Percentiles rank a stretch among this genome's conserved stretches.
These are phyloP conservation scores for Suhomyces prunicola DNA, from an alignment of 805 yeast species.

Conservation along the genomic window DNA sequence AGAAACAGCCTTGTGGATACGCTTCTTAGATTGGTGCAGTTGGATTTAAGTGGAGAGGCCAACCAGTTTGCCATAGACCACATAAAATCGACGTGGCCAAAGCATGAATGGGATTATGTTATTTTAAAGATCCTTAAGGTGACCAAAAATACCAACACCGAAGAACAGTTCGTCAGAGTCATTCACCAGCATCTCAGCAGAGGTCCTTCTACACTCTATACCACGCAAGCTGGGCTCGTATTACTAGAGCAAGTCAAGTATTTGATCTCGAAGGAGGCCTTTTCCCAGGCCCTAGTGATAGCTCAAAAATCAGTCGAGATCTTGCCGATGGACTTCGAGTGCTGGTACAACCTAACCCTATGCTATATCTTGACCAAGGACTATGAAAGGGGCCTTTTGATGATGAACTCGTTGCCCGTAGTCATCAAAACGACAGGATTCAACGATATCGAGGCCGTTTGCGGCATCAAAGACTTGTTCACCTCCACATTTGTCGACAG, in stretches of 20 bases:
- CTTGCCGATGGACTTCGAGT: conserved; percentile 71
- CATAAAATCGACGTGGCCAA: conserved; percentile 20
- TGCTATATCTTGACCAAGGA: conserved; percentile 57
- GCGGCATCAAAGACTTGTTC: conserved; percentile 27
- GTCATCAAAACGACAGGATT: conserved; percentile 5
- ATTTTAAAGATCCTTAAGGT: conserved; percentile 22
- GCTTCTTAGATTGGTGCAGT: conserved; percentile 41
- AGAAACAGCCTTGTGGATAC: conserved; percentile 54
- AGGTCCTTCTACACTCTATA: conserved; percentile 3
- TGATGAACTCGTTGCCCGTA: conserved; percentile 77
- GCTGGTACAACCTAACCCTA: conserved; percentile 66
- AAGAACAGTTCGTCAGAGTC: conserved; percentile 19
- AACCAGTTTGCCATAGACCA: conserved; percentile 33
- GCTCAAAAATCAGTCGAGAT: conserved; percentile 61
- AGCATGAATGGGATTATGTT: conserved; percentile 23
- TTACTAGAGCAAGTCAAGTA: conserved; percentile 63
- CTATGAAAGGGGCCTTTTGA: conserved; percentile 56
- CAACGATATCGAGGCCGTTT: conserved; percentile 15
- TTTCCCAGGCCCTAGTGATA: conserved; percentile 53
- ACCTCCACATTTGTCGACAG: conserved; percentile 18
- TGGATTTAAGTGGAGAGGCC: conserved; percentile 30
- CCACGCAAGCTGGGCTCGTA: conserved; percentile 55
- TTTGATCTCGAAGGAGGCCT: conserved; percentile 51
- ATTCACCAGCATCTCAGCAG: conserved; percentile 18
- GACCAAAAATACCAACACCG: conserved; percentile 20